These are phyloP conservation scores for Monosporozyma solicola DNA, from an alignment of 805 yeast species.

Conservation along the genomic window DNA sequence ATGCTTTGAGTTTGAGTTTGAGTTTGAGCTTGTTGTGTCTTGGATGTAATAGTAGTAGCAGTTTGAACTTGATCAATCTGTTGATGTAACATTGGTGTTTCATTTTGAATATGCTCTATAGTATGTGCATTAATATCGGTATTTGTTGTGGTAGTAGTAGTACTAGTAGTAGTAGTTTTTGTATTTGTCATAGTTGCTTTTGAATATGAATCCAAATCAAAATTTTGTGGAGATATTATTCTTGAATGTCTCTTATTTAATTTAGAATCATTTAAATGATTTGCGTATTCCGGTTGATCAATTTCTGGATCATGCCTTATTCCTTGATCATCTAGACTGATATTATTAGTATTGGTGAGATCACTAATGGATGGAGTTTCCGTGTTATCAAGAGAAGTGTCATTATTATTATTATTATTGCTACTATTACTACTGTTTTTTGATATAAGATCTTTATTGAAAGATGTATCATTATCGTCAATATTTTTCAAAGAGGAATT, in stretches of 20 bases:
- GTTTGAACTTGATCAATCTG: not conserved
- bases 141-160: not conserved
- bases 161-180: not conserved
- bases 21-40: not conserved
- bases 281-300: not conserved
- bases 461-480: not conserved
- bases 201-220: not conserved
- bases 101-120: not conserved
- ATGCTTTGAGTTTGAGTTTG: not conserved
- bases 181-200: not conserved
- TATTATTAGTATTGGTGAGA: not conserved
- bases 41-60: not conserved
- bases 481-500: not conserved
- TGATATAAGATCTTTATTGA: not conserved
- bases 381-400: not conserved
- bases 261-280: not conserved
- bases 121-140: not conserved
- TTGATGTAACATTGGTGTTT: not conserved
- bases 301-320: not conserved
- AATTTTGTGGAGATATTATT: not conserved
- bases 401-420: not conserved
- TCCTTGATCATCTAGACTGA: slow-evolving; percentile 8
- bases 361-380: not conserved
- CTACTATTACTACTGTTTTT: not conserved
- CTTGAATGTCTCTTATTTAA: not conserved